Percentiles rank a stretch among this genome's conserved stretches.
Evolutionary conservation across 495 filamentous ascomycete genomes (phyloP).

Genomic region (Xylaria curta): DNA sequence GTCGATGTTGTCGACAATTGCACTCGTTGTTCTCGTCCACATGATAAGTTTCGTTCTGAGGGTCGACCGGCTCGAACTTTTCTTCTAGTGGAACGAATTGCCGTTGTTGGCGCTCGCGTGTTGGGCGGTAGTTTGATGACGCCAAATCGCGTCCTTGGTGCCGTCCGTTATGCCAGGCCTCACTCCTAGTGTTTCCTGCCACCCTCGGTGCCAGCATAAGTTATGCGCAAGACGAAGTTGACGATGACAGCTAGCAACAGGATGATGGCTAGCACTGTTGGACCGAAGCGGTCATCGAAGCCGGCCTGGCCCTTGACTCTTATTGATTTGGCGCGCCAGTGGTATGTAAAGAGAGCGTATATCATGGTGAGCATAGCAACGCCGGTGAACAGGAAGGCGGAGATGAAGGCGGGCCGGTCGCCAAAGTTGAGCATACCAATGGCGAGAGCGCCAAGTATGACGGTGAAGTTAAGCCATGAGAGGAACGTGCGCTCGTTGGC

Average conservation of each 20-base stretch:
- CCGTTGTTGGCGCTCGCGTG: neutral
- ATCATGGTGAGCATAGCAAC: slow-evolving; percentile 96
- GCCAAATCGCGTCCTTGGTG: neutral
- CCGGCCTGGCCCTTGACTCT: slow-evolving; percentile 88
- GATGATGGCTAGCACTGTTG: slow-evolving; percentile 84
- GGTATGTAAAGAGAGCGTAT: slow-evolving; percentile 93
- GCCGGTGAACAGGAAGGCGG: slow-evolving; percentile 88
- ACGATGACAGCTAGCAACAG: slow-evolving; percentile 86
- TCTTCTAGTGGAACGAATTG: neutral
- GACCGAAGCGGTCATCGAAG: slow-evolving; percentile 94
- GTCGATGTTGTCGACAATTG: neutral
- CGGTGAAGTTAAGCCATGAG: slow-evolving; percentile 99
- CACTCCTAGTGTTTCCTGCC: slow-evolving; percentile 40
- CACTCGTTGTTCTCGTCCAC: neutral
- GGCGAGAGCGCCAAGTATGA: slow-evolving; percentile 93
- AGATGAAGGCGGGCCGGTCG: slow-evolving; percentile 89
- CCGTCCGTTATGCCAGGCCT: neutral
- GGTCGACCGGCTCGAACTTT: neutral
- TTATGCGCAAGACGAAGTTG: slow-evolving; percentile 89
- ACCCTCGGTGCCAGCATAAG: slow-evolving; percentile 51
- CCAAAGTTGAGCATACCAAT: slow-evolving; percentile 98
- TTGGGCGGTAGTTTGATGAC: neutral
- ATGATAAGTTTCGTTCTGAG: neutral
- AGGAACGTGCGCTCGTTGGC: slow-evolving; percentile 99
- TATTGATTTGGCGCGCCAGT: slow-evolving; percentile 96